These are phyloP conservation scores for Ascochyta rabiei DNA, from an alignment of 2,329 filamentous ascomycete genomes.

Conservation along the genomic window DNA sequence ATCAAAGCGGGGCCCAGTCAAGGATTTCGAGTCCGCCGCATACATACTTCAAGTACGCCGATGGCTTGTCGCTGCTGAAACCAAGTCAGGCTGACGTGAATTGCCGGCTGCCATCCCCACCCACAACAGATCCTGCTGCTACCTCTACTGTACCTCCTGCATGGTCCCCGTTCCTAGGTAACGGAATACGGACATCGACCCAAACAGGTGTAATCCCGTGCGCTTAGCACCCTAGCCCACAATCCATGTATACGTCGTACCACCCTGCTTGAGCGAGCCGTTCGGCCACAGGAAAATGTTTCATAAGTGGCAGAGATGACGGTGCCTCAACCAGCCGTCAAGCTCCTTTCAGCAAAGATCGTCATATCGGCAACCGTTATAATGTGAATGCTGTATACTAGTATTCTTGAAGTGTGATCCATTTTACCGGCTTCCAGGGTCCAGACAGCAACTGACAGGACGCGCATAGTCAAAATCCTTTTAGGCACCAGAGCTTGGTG, in stretches of 20 bases:
- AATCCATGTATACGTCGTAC: constrained; percentile 7
- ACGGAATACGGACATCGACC: background rate
- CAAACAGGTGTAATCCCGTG: constrained; percentile 5
- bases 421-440: constrained; percentile 15
- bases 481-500: background rate
- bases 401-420: constrained; percentile 5
- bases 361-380: constrained; percentile 4
- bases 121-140: background rate
- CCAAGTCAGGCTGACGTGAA: constrained; percentile 1
- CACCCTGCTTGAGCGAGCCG: constrained; percentile 2
- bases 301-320: constrained; percentile 1
- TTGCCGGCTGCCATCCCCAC: constrained; percentile 1
- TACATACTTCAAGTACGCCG: background rate
- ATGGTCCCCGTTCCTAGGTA: constrained; percentile 5
- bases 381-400: background rate
- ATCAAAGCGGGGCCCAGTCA: background rate
- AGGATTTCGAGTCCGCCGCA: background rate
- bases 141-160: background rate
- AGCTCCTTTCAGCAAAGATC: background rate
- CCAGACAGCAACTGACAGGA: constrained; percentile 9
- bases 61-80: background rate
- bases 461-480: constrained; percentile 1
- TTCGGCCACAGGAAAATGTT: constrained; percentile 2
- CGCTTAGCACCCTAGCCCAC: constrained; percentile 3
- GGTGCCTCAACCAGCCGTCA: background rate